Conservation (phyloP, 345 rosid species). For the Corchorus olitorius region DNA sequence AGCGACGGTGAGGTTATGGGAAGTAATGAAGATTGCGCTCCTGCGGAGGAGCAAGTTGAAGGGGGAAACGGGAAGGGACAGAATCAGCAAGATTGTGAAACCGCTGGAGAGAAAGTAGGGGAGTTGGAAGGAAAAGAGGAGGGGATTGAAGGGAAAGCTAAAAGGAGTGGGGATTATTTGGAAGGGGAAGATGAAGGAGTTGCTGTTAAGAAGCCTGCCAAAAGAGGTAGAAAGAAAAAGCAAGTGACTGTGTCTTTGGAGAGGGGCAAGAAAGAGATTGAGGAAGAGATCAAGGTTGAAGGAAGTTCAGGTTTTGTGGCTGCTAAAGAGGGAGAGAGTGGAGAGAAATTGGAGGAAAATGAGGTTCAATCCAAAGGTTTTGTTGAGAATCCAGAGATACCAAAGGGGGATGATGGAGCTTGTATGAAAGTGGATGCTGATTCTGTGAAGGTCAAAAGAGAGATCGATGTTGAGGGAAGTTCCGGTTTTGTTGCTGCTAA, state of each 20-base stretch:
- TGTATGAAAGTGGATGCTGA: not conserved
- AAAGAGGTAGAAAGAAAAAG: constrained; percentile 17
- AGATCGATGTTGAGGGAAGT: not conserved
- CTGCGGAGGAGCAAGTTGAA: not conserved
- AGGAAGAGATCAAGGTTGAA: not conserved
- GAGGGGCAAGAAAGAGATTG: not conserved
- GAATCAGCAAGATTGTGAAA: no score
- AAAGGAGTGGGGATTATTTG: not conserved
- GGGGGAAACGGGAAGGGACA: constrained; percentile 1
- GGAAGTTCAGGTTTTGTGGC: not conserved
- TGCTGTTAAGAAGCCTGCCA: constrained; percentile 2
- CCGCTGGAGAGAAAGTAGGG: not conserved
- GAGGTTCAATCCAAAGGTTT: not conserved
- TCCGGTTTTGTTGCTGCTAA: not conserved
- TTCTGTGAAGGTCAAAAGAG: not conserved
- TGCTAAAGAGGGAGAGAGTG: not conserved
- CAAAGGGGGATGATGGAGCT: not conserved
- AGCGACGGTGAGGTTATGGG: constrained; percentile 4
- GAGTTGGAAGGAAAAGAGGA: constrained; percentile 2
- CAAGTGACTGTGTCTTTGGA: not conserved
- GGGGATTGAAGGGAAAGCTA: not conserved
- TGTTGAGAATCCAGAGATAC: not conserved
- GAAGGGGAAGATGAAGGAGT: not conserved
- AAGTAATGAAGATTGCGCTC: not conserved
- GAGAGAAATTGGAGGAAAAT: not conserved